Conservation (phyloP, 2,329 filamentous ascomycete species). For the Colletotrichum spinosum region DNA sequence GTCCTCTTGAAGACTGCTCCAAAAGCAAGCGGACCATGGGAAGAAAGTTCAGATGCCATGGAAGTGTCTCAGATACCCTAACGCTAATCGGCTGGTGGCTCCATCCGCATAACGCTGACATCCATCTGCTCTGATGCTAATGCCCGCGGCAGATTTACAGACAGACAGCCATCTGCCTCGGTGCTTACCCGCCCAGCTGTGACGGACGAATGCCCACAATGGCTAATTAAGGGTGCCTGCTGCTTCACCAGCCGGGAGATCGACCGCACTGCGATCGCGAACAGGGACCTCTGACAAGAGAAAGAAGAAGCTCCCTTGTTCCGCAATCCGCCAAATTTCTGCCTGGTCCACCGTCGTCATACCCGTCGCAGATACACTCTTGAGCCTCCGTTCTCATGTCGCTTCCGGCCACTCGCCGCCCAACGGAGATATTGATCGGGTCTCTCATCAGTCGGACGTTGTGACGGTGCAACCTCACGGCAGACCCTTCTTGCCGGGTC, state of each 20-base stretch:
- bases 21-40: not conserved
- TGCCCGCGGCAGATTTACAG: too few relatives aligned
- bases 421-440: not conserved
- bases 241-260: slow-evolving; percentile 8
- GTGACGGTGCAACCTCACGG: not conserved
- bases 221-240: too few relatives aligned
- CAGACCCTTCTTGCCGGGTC: not conserved
- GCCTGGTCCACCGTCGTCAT: slow-evolving; percentile 29
- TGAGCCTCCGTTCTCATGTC: slow-evolving; percentile 25
- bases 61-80: slow-evolving; percentile 7
- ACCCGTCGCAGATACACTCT: slow-evolving; percentile 30
- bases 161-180: too few relatives aligned
- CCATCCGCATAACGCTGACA: slow-evolving; percentile 21
- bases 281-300: not conserved
- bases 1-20: not conserved
- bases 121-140: not conserved
- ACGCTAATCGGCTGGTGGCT: slow-evolving; percentile 1
- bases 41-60: slow-evolving; percentile 6
- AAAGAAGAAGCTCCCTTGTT: slow-evolving; percentile 2
- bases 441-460: not conserved
- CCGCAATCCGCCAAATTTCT: slow-evolving; percentile 17
- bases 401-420: slow-evolving; percentile 20
- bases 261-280: not conserved
- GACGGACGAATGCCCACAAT: too few relatives aligned
- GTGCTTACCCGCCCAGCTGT: too few relatives aligned